Base-by-base conservation (phyloP, 177 flowering plant species). In the Vitis hybrid region DNA sequence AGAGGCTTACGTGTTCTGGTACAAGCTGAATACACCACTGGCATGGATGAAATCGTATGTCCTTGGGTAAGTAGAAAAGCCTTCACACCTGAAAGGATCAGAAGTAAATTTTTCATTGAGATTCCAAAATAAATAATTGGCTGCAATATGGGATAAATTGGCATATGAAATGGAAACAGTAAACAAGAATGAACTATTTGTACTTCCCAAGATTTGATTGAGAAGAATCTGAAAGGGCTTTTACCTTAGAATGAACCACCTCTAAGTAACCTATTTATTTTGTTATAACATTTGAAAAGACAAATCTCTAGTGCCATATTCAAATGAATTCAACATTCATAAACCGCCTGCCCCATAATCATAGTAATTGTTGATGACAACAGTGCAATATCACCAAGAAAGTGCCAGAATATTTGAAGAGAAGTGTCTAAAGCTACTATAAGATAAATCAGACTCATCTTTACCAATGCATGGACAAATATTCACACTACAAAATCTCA, bases 1-100 rank as follows among this genome's bases (percentile, higher is more conserved):
- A 49, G 63, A 46, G 17, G 56, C 87, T 86, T 84, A 91, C 96
- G 56, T 82, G 80, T 84, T 65, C 70, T 78, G 66, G 79, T 87
- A 89, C 85, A 91, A 76, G 82, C 88, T 86, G 74, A 91, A 88
- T 9, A 91, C 79, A 58, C 91, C 92, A 74, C 57, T 82, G 30
- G 88, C 92, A 76, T 88, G 94, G 69, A 90, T 87, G 68, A 90
- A 74, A 60, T 90, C 92, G 53, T 88, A 90, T 68, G 92, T 76
- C 80, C 94, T 86, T 18, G 94, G 94, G 76, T 90, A 91, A 1
- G 96, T 91, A 49, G 96, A 91, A 83, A 91, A 91, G 67, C 86
- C 96, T 78, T 91, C 97, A 75, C 97, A 88, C 93, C 93, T 91
- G 86, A 69, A 75, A 64, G 5, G 35, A 67, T 9, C 24, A 41